Conservation (phyloP, 2,329 filamentous ascomycete species). For the Aspergillus fumigatiaffinis region DNA sequence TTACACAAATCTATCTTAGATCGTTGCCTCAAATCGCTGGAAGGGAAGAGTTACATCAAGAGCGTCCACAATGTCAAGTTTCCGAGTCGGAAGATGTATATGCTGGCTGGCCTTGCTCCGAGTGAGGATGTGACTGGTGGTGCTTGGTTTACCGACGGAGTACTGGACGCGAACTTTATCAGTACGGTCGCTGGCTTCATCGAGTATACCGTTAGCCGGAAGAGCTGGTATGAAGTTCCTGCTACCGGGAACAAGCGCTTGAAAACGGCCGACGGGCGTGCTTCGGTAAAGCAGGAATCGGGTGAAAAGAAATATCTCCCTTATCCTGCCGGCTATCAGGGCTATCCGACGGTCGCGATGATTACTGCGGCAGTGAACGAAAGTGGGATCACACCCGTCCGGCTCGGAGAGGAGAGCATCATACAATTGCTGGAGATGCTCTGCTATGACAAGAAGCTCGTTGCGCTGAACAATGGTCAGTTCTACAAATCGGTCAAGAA, state of each 20-base stretch:
- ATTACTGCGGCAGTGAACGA: conserved; percentile 72
- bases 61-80: conserved; percentile 89
- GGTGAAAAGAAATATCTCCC: conserved; percentile 43
- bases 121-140: conserved; percentile 89
- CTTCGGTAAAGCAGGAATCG: conserved; percentile 26
- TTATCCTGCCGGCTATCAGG: conserved; percentile 62
- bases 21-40: conserved; percentile 77
- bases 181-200: conserved; percentile 69
- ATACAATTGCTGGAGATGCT: conserved; percentile 84
- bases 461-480: conserved; percentile 51
- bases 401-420: conserved; percentile 67
- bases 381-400: conserved; percentile 67
- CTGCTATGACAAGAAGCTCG: conserved; percentile 80
- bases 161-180: conserved; percentile 85
- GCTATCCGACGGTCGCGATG: conserved; percentile 75
- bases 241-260: conserved; percentile 38
- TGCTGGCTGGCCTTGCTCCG: conserved; percentile 78
- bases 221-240: conserved; percentile 63
- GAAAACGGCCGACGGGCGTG: conserved; percentile 33
- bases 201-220: conserved; percentile 66
- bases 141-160: conserved; percentile 89
- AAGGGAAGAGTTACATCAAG: conserved; percentile 76
- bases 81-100: conserved; percentile 92
- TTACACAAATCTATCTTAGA: conserved; percentile 81
- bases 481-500: conserved; percentile 48